Conservation (phyloP, 1,139 yeast genomes). For the Ashbya aceris region DNA sequence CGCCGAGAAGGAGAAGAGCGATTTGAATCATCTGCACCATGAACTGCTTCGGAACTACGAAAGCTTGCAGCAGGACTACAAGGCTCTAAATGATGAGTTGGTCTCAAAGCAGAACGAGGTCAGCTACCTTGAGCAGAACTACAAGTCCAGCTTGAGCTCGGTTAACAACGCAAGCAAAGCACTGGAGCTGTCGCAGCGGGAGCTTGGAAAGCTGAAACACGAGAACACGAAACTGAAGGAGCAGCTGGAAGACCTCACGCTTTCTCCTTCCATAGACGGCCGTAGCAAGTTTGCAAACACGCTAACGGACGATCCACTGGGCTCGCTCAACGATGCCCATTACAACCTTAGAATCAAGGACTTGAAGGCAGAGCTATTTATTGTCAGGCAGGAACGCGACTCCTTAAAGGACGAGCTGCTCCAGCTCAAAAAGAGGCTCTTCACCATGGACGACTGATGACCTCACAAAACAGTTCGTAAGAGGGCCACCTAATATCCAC, state of each 20-base stretch:
- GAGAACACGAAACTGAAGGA: slow-evolving; percentile 41
- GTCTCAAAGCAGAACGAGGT: slow-evolving; percentile 25
- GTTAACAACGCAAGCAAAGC: slow-evolving; percentile 72
- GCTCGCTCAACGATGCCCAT: slow-evolving; percentile 51
- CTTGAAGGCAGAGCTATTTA: slow-evolving; percentile 73
- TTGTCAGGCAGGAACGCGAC: slow-evolving; percentile 76
- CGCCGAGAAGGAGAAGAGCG: slow-evolving; percentile 17
- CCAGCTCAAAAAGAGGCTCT: slow-evolving; percentile 48
- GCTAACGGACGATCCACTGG: slow-evolving; percentile 35
- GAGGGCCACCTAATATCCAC: no score
- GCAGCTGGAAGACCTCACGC: slow-evolving; percentile 6
- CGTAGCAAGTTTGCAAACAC: slow-evolving; percentile 22
- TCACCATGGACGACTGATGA: slow-evolving; percentile 8
- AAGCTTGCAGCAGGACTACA: slow-evolving; percentile 12
- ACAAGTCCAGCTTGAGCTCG: slow-evolving; percentile 61
- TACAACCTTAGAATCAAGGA: slow-evolving; percentile 72
- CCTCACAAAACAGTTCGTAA: no score
- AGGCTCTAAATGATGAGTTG: slow-evolving; percentile 15
- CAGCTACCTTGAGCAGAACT: slow-evolving; percentile 43
- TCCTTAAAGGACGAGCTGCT: slow-evolving; percentile 61
- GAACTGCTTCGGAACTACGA: slow-evolving; percentile 10
- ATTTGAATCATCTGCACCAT: slow-evolving; percentile 16
- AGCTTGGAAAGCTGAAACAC: slow-evolving; percentile 51
- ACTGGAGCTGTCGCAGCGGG: slow-evolving; percentile 61
- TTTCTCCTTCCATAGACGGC: slow-evolving; percentile 32